These are phyloP conservation scores for Cicer arietinum DNA, from an alignment of 306 rosid genomes.

Conservation along the genomic window DNA sequence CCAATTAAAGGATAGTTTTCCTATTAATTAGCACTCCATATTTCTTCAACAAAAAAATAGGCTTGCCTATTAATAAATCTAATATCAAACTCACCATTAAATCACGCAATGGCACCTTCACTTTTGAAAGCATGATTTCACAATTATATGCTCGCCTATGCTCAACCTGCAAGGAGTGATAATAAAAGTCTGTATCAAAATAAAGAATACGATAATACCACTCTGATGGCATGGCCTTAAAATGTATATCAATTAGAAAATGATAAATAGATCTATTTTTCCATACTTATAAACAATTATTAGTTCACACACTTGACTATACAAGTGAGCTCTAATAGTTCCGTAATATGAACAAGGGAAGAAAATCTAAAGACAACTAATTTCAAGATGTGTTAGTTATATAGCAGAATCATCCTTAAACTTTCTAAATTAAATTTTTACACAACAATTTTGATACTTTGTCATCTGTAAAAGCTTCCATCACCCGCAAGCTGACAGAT, in stretches of 20 bases:
- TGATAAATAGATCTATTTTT: constrained; percentile 24
- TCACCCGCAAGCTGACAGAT: constrained; percentile 28
- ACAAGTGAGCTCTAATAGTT: constrained; percentile 24
- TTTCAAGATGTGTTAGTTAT: constrained; percentile 28
- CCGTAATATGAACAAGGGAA: constrained; percentile 35
- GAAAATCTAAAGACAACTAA: constrained; percentile 19
- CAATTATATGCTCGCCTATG: constrained; percentile 93
- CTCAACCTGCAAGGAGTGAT: constrained; percentile 67
- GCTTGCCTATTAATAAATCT: neutral
- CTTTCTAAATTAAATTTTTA: constrained; percentile 23
- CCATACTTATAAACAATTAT: constrained; percentile 32
- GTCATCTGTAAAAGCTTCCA: constrained; percentile 12
- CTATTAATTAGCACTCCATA: constrained; percentile 14
- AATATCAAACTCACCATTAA: constrained; percentile 72
- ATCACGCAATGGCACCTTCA: constrained; percentile 82
- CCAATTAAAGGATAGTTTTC: constrained; percentile 27
- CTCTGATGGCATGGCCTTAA: constrained; percentile 14
- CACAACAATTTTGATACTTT: constrained; percentile 26
- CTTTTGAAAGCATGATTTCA: constrained; percentile 98
- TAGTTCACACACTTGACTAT: constrained; percentile 35
- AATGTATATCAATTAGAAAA: constrained; percentile 25
- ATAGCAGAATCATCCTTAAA: constrained; percentile 23
- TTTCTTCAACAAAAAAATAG: neutral
- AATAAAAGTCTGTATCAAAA: constrained; percentile 35
- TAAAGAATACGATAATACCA: constrained; percentile 12